Evolutionary conservation across 1,284 basidiomycete species (phyloP), one percentile per base, ranked within the genome.

Genomic region (Phylloporus sp.): DNA sequence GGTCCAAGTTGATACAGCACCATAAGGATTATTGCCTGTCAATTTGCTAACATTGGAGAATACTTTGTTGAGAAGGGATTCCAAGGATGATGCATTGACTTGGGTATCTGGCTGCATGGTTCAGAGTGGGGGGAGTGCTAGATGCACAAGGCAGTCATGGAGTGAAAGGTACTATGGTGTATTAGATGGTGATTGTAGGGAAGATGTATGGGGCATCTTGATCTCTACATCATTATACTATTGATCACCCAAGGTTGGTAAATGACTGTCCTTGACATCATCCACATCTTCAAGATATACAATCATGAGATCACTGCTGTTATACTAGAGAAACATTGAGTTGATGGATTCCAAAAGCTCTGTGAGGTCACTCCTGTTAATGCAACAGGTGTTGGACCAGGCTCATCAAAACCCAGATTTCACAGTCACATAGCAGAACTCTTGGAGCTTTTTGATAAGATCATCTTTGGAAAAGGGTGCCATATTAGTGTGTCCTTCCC

Each of bases 321-420:
- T 62, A 70, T 75, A 75, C 74, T 74, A 75, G 12, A 62, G 60
- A 43, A 76, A 76, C 75, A 77, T 77, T 55, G 47, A 71, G 25
- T 73, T 74, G 61, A 75, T 66, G 25, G 74, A 75, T 62, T 76
- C 68, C n/a, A 71, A 67, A 11, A 55, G 68, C 58, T 77, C 74
- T 0, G 64, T 62, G 53, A 61, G 71, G 39, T 66, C 67, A 59
- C 47, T 58, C 35, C 75, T 72, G 53, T 74, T 64, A 17, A 74
- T 77, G 25, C 74, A 77, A 52, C 74, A 75, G 15, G 75, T 77
- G 55, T 77, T 75, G 2, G 65, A 57, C 75, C 74, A 75, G 23
- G 68, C 74, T 75, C 74, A 75, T 12, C 70, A 70, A 64, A 64
- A 75, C 2, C 75, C 75, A 17, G 66, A 66, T 52, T 75, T 71